Conservation (phyloP, 768 basidiomycete species). For the Collybia sp. region DNA sequence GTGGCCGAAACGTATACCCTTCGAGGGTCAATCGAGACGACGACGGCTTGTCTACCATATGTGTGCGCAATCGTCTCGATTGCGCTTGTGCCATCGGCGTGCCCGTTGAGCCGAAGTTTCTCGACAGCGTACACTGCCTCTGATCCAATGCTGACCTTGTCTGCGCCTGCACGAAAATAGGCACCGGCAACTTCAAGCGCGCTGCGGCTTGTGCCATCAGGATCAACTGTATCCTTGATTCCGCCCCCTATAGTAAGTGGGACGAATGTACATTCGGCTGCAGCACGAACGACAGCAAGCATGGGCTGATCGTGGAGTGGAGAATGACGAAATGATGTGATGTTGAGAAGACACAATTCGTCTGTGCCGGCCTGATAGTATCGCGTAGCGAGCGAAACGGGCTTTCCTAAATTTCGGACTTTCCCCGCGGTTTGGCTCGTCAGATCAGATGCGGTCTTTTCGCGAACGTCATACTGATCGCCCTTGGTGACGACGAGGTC, state of each 20-base stretch:
- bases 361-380: slow-evolving; percentile 91
- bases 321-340: slow-evolving; percentile 97
- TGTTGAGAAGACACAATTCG: slow-evolving; percentile 96
- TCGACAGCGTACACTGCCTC: slow-evolving; percentile 96
- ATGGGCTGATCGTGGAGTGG: slow-evolving; percentile 96
- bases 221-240: slow-evolving; percentile 93
- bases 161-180: slow-evolving; percentile 96
- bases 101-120: slow-evolving; percentile 51
- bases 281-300: slow-evolving; percentile 89
- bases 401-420: slow-evolving; percentile 97
- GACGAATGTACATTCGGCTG: slow-evolving; percentile 88
- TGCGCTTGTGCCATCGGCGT: slow-evolving; percentile 70
- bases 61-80: slow-evolving; percentile 89
- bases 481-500: slow-evolving; percentile 99
- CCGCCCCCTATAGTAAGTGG: slow-evolving; percentile 99
- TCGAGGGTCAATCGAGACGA: slow-evolving; percentile 94
- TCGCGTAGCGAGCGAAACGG: slow-evolving; percentile 81
- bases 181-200: slow-evolving; percentile 94
- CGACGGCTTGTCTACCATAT: slow-evolving; percentile 96
- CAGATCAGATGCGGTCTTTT: slow-evolving; percentile 42
- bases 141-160: slow-evolving; percentile 97
- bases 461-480: slow-evolving; percentile 97
- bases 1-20: slow-evolving; percentile 67
- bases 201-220: slow-evolving; percentile 82
- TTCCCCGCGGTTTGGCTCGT: slow-evolving; percentile 54